phyloP scores from a whole-genome alignment of 805 yeast genomes.

The Schizosaccharomyces pombe region DNA sequence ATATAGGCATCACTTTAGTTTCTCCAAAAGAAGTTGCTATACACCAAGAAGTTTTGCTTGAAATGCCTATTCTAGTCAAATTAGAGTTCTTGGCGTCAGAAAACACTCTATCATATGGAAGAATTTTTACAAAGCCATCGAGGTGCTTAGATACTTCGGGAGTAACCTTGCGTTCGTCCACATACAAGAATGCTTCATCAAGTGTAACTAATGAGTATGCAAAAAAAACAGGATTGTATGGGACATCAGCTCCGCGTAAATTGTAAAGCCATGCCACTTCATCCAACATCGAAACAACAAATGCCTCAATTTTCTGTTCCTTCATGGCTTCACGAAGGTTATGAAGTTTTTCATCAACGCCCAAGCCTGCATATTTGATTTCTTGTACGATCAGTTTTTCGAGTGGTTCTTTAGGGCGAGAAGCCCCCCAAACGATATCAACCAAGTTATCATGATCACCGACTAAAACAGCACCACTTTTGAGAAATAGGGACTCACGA shows the following conservation, averaged over 20 bases:
- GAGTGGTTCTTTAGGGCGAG: slow-evolving; percentile 36
- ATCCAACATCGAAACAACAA: slow-evolving; percentile 53
- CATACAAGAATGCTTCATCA: slow-evolving; percentile 25
- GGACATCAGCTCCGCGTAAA: slow-evolving; percentile 61
- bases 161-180: slow-evolving; percentile 24
- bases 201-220: slow-evolving; percentile 32
- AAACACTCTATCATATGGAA: slow-evolving; percentile 14
- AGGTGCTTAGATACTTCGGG: slow-evolving; percentile 21
- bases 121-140: slow-evolving; percentile 23
- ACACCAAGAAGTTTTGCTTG: slow-evolving; percentile 46
- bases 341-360: slow-evolving; percentile 31
- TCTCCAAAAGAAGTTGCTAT: slow-evolving; percentile 28
- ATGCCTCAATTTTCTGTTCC: slow-evolving; percentile 18
- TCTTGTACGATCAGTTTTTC: slow-evolving; percentile 29
- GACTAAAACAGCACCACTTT: slow-evolving; percentile 21
- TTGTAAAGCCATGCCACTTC: slow-evolving; percentile 83
- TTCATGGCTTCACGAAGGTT: slow-evolving; percentile 17
- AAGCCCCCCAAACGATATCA: slow-evolving; percentile 55
- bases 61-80: slow-evolving; percentile 22
- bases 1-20: slow-evolving; percentile 20
- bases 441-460: slow-evolving; percentile 37
- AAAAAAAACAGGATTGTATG: slow-evolving; percentile 70
- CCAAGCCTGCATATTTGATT: slow-evolving; percentile 39
- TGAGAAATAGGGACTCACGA: slow-evolving; percentile 11
- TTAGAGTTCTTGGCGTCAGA: slow-evolving; percentile 3